A percentile compares a stretch with the other conserved stretches of the same genome.
Evolutionary conservation across 306 rosid genomes (phyloP).

Genomic region (Cercis canadensis): DNA sequence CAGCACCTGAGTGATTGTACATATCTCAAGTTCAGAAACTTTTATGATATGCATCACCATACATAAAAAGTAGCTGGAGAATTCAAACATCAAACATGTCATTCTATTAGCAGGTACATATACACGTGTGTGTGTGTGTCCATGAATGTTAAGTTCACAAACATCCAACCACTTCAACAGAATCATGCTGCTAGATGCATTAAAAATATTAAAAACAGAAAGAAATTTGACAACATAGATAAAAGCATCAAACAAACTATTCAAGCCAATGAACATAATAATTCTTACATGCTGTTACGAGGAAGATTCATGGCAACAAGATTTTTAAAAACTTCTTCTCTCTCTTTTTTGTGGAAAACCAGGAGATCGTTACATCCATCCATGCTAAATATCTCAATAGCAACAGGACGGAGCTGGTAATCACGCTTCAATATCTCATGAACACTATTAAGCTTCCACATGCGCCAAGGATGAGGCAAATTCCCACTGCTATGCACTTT

Average conservation of each 20-base stretch:
- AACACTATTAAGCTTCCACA: constrained; percentile 99
- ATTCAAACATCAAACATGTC: not conserved
- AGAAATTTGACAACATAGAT: no score
- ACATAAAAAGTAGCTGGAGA: not conserved
- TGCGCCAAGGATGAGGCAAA: constrained; percentile 92
- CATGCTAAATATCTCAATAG: constrained; percentile 99
- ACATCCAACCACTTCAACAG: no score
- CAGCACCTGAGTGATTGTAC: constrained; percentile 6
- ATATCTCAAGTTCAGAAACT: constrained; percentile 24
- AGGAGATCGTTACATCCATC: constrained; percentile 99
- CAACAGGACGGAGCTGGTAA: constrained; percentile 99
- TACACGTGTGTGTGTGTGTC: no score
- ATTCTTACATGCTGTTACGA: constrained; percentile 90
- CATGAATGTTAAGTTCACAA: constrained; percentile 10
- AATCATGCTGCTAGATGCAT: not conserved
- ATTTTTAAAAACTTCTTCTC: constrained; percentile 96
- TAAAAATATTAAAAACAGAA: constrained; percentile 29
- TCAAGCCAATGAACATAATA: constrained; percentile 25
- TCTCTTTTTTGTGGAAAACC: constrained; percentile 97
- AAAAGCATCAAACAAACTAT: constrained; percentile 25
- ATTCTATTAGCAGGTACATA: constrained; percentile 4
- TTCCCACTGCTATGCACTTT: constrained; percentile 80
- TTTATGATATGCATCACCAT: constrained; percentile 25
- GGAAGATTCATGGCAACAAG: constrained; percentile 96
- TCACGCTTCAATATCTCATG: constrained; percentile 99